Percentiles rank a stretch among this genome's conserved stretches.
phyloP scores from a whole-genome alignment of 2,329 filamentous ascomycete genomes.

The Pyrenophora graminea region DNA sequence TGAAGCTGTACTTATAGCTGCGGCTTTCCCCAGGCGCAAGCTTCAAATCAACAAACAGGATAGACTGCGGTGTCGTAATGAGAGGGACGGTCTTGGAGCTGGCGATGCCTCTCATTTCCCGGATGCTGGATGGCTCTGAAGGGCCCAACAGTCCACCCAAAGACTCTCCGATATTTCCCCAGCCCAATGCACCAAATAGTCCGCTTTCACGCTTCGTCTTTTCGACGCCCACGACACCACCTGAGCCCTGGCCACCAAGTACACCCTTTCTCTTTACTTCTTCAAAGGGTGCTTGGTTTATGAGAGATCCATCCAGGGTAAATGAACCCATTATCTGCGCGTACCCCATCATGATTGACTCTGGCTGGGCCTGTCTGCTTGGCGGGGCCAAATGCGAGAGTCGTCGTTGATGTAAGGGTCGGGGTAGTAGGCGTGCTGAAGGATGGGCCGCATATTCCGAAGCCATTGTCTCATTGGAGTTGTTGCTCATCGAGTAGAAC shows the following conservation, averaged over 20 bases:
- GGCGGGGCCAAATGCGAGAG: slow-evolving; percentile 41
- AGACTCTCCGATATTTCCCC: slow-evolving; percentile 85
- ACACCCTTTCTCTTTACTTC: slow-evolving; percentile 95
- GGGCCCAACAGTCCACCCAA: slow-evolving; percentile 85
- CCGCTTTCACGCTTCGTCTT: slow-evolving; percentile 74
- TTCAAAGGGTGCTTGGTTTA: slow-evolving; percentile 89
- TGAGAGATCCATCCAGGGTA: slow-evolving; percentile 84
- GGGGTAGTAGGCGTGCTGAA: slow-evolving; percentile 54
- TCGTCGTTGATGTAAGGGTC: slow-evolving; percentile 35
- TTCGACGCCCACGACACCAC: slow-evolving; percentile 82
- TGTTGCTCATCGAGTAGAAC: slow-evolving; percentile 92
- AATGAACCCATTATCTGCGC: slow-evolving; percentile 93
- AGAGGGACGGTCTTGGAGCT: slow-evolving; percentile 87
- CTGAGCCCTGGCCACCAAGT: slow-evolving; percentile 78
- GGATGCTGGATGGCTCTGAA: slow-evolving; percentile 87
- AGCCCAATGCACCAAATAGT: slow-evolving; percentile 81
- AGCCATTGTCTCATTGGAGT: slow-evolving; percentile 88
- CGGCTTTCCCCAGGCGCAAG: slow-evolving; percentile 86
- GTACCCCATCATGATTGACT: slow-evolving; percentile 96
- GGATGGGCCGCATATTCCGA: slow-evolving; percentile 74
- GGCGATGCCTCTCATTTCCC: slow-evolving; percentile 88
- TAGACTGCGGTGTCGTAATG: slow-evolving; percentile 92
- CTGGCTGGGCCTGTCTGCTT: slow-evolving; percentile 56
- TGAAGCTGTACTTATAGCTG: slow-evolving; percentile 85
- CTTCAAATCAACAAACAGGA: slow-evolving; percentile 90